Base-by-base conservation (phyloP, 1,284 basidiomycete genomes). In the Calocybe gambosa region DNA sequence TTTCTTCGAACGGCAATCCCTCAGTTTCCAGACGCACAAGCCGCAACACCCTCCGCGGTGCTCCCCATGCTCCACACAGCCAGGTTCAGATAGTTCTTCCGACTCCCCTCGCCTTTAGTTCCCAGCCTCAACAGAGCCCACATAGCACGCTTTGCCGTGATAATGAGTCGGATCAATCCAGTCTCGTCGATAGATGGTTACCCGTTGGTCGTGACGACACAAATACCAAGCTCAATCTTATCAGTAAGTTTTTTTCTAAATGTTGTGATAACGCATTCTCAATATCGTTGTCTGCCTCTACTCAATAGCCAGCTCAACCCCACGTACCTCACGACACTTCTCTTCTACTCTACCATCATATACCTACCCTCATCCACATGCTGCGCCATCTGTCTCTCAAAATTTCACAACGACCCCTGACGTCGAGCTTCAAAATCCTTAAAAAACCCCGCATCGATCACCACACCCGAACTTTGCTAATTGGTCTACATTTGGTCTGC, bases 51-150 rank as follows among this genome's bases (percentile, higher is more conserved):
- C 52, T 67, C 29, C 70, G 68, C 19, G 78, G 76, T 9, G 57
- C 69, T 1, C 80, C 80, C 23, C 80, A 82, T 55, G 66, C 67
- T 2, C 74, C 70, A 1, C 70, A 75, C 50, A 79, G 68, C 58
- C 70, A 69, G 47, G 61, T 85, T 28, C 74, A 83, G 50, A 78
- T 85, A 45, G 62, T 85, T 13, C 62, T 82, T 3, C 80, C 79
- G 2, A 60, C 73, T 0, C 79, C 78, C 2, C 66, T 82, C n/a
- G 72, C 71, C 1, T 65, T 67, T 2, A 52, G 60, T 20, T 52
- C 68, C 5, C 40, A 45, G 9, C 28, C 33, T 10, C 59, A 65
- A 36, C 61, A 57, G 3, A 44, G 42, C 37, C 36, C 42, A 37
- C 37, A 37, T n/a, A 16, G 39, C 33, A 43, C 34, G 31, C 25